Evolutionary conservation across 2,329 filamentous ascomycete genomes (phyloP).

Genomic region (Sporothrix globosa): DNA sequence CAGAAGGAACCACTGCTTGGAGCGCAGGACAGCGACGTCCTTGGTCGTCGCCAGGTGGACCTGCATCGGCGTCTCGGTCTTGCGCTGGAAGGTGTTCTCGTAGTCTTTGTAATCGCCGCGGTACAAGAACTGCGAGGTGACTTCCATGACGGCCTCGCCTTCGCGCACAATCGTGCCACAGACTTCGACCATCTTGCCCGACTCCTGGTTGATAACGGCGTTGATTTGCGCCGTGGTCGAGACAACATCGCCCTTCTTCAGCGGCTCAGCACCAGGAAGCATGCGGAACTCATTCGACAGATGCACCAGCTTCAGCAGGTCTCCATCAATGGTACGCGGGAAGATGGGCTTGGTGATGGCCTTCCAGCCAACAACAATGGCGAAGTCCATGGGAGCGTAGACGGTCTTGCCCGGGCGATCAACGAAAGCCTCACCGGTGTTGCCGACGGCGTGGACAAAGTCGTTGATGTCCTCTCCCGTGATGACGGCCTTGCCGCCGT

Average conservation of each 20-base stretch:
- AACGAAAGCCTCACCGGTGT: constrained; percentile 96
- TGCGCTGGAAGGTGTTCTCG: constrained; percentile 98
- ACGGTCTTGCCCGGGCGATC: constrained; percentile 93
- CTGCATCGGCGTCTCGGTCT: constrained; percentile 93
- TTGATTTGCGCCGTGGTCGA: constrained; percentile 95
- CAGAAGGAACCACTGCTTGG: constrained; percentile 96
- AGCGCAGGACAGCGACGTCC: constrained; percentile 90
- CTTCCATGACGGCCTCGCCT: constrained; percentile 89
- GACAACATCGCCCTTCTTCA: constrained; percentile 93
- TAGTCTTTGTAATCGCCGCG: constrained; percentile 89
- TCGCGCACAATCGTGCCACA: constrained; percentile 91
- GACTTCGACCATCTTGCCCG: constrained; percentile 99
- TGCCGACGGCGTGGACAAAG: constrained; percentile 98
- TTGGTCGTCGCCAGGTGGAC: constrained; percentile 83
- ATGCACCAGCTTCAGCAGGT: constrained; percentile 93
- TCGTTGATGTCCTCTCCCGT: constrained; percentile 94
- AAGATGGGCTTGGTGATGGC: constrained; percentile 99
- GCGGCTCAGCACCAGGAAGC: constrained; percentile 89
- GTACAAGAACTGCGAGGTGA: constrained; percentile 97
- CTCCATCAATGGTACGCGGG: constrained; percentile 92
- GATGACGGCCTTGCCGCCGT: constrained; percentile 84
- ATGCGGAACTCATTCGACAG: constrained; percentile 98
- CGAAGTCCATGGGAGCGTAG: constrained; percentile 97
- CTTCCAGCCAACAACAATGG: constrained; percentile 98
- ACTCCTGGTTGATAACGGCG: constrained; percentile 95